Base-by-base conservation (phyloP, 805 yeast genomes). In the Nakazawaea ambrosiae region DNA sequence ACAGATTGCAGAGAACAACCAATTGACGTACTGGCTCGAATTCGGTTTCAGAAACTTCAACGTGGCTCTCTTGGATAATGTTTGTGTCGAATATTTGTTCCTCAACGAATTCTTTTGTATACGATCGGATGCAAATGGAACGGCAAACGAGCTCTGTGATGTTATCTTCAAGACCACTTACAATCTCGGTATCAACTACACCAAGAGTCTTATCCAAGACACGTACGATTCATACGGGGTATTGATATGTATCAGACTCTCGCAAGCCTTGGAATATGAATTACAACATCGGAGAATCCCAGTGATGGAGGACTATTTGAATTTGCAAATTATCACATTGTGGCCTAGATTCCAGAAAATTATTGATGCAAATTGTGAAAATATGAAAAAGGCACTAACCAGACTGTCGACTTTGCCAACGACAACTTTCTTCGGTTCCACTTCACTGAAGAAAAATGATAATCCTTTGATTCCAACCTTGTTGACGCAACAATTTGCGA, bases 341-440 rank as follows among this genome's bases (percentile, higher is more conserved):
- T 92, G 97, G 97, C 96, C 97, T 0, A 76, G 73, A 41, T 83
- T 89, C 50, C 89, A 88, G 49, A 68, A 66, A 32, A 64, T 86
- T 24, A 70, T 89, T 29, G 96, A 88, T 53, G 60, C 73, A 24
- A 85, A 90, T 49, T 81, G 95, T 48, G 82, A 78, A 16, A 73
- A 78, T 34, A 61, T 87, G 54, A 78, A 81, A 44, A 73, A 66
- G 36, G 70, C 70, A 14, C 56, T 56, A 25, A 33, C 54, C 1
- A 47, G 51, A 30, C 38, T 62, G 23, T 71, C 75, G 1, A 31
- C 54, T 1, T 45, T 52, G 23, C 72, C 76, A 1, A 72, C 75
- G 1, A 59, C 70, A 15, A 32, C 44, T 48, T 19, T 49, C 56
- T 6, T 51, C 15, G 49, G 51, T 8, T 42, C 53, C 5, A 47